These are phyloP conservation scores for Rubus idaeus DNA, from an alignment of 306 rosid genomes.

Conservation along the genomic window DNA sequence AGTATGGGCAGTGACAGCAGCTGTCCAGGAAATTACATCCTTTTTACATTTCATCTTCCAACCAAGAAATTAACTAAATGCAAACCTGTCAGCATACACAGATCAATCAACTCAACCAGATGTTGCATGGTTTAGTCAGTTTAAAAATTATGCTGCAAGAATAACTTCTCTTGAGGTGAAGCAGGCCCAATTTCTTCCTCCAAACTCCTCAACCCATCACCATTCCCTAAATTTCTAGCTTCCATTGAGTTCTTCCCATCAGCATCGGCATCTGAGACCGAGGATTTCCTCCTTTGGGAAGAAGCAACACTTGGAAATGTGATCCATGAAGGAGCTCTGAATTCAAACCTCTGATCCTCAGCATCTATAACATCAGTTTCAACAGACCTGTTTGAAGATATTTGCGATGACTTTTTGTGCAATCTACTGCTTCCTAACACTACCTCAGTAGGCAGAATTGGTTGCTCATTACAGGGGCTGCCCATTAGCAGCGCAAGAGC, in stretches of 20 bases:
- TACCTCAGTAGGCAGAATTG: conserved; percentile 93
- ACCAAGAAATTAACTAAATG: conserved; percentile 3
- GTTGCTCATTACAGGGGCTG: conserved; percentile 87
- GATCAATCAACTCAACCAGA: background rate
- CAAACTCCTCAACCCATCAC: conserved; percentile 85
- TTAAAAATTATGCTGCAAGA: conserved; percentile 85
- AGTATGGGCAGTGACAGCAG: background rate
- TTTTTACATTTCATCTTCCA: conserved; percentile 13
- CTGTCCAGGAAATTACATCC: background rate
- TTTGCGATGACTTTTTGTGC: conserved; percentile 88
- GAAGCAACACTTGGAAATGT: conserved; percentile 97
- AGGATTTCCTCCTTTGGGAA: conserved; percentile 91
- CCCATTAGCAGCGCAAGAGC: conserved; percentile 87
- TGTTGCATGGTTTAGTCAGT: background rate
- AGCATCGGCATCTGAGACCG: conserved; percentile 78
- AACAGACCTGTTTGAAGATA: conserved; percentile 71
- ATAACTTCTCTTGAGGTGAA: conserved; percentile 80
- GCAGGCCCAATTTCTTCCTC: conserved; percentile 98
- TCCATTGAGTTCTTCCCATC: conserved; percentile 63
- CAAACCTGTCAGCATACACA: background rate
- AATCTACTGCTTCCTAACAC: conserved; percentile 84
- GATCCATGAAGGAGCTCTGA: conserved; percentile 95
- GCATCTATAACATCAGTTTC: conserved; percentile 71
- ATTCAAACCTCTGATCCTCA: conserved; percentile 83
- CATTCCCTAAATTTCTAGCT: conserved; percentile 49